Evolutionary conservation across 164 flowering plant genomes (phyloP), one percentile per base, ranked within the genome.

Genomic region (Euptelea pleiosperma): DNA sequence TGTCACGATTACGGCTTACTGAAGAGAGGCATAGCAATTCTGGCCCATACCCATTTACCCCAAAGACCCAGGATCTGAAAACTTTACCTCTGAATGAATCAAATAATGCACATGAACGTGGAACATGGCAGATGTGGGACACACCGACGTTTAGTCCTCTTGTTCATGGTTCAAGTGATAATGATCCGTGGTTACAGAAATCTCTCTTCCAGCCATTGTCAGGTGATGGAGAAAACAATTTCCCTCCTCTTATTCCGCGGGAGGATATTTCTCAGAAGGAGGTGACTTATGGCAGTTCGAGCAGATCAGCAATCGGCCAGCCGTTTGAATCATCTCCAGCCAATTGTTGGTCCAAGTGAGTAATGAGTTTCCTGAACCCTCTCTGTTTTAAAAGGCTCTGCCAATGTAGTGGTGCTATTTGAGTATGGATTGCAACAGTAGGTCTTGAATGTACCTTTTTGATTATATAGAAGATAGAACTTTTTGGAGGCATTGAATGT

Each of bases 91-190:
- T 39, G 25, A 65, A 63, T 65, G 81, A 70, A 57, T 59, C 73
- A 24, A 70, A 59, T 26, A 67, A 56, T 69, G 37, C 54, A 39
- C 55, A 55, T 44, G 61, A 65, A 51, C 65, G 29, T 2, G 74
- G 77, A 19, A 66, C 88, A 22, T 89, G 94, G 91, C 96, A 89
- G 64, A 87, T 89, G 96, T 92, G 98, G 98, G 79, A 71, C 37
- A 71, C 79, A 36, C 68, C 86, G 42, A 24, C 65, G 10, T 77
- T 62, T 60, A 70, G 71, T 35, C 55, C 65, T 42, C 33, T 37
- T 48, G 64, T 68, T 30, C 59, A 75, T 66, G 69, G 70, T 69
- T 60, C 70, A 29, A 62, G 36, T 65, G 78, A 72, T 66, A 67
- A 70, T 62, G 89, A 78, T 65, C 79, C 78, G 7, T 88, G 91